Base-by-base conservation (phyloP, 1,284 basidiomycete species). In the Stereum hirsutum region DNA sequence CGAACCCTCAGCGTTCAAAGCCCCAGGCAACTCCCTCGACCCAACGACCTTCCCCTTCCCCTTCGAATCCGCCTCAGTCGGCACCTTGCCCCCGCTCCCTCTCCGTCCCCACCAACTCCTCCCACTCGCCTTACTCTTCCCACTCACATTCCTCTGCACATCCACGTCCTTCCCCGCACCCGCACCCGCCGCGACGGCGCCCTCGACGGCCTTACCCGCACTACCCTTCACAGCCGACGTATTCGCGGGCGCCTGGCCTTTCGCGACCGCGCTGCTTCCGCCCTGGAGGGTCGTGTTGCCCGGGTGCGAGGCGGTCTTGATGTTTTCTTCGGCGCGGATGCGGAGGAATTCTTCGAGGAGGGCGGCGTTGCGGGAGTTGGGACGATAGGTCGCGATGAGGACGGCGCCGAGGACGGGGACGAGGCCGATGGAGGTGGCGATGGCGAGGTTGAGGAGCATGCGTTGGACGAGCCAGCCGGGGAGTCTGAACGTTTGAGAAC, bases 321-420 rank as follows among this genome's bases (percentile, higher is more conserved):
- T n/a, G 21, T 8, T 24, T 6, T 25, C 11, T 12, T 14, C 75
- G 0, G 81, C 84, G 30, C 85, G 70, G 24, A 83, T 65, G 28
- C 81, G 70, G 43, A 89, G 57, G 57, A 72, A 84, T 60, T 87
- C 83, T 52, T 86, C 82, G 28, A 89, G 64, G 17, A 89, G 61
- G 2, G 71, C 71, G 2, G 89, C 91, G 56, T 96, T 96, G 49
- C 93, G 72, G 34, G 80, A 88, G 63, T 96, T 97, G n/a, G 90
- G 79, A 59, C 91, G 93, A 73, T 72, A 95, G 4, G 64, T 65
- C 39, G 69, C 90, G 57, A 91, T 60, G 4, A 81, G 58, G 39
- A 96, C 58, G 59, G 94, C 90, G 2, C 92, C 93, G 0, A 78
- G 72, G 31, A 90, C 34, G 0, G 92, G 93, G 4, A 96, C 63